Evolutionary conservation across 805 yeast species (phyloP), one percentile per base, ranked within the genome.

Genomic region (Nakazawaea molendinolei): DNA sequence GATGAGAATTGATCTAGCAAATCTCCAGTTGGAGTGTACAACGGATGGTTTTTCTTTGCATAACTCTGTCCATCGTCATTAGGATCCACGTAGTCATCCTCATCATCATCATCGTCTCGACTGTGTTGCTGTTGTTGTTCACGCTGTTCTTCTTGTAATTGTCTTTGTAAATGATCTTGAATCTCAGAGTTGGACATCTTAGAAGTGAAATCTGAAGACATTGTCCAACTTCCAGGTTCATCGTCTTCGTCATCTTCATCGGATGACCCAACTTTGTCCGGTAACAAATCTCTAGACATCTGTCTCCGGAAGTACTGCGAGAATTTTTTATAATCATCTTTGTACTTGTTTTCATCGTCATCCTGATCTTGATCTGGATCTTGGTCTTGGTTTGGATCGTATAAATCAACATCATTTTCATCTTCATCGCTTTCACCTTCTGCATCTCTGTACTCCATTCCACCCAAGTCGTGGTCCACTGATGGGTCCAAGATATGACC

Each of bases 1-100:
- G 30, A 27, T 13, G 20, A 14, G 35, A 36, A 36, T 17, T 31
- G 35, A 17, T 27, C 35, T 7, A 36, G 10, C 12, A 36, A 21
- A 18, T 36, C 39, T 8, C 63, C 63, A 37, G 55, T 62, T 3
- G 73, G 60, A 44, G 70, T 75, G 49, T 81, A 80, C 37, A 80
- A 55, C 5, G 85, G 80, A 47, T 78, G 74, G 27, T 67, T 60
- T 17, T 69, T 65, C 51, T 74, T 79, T 36, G 76, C 74, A 54
- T 82, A 82, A 1, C 85, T 77, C 50, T 74, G 76, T 0, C 90
- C 90, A 49, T 82, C 90, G 53, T 83, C 90, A 49, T 82, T 80
- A 1, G 90, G 89, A 51, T 82, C 89, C 47, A 74, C 75, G 48
- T 82, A 80, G 42, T 79, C 87, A 41, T 81, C 86, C 10, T 72